Conservation (phyloP, 2,329 filamentous ascomycete genomes). For the Sphaerostilbella broomeana region DNA sequence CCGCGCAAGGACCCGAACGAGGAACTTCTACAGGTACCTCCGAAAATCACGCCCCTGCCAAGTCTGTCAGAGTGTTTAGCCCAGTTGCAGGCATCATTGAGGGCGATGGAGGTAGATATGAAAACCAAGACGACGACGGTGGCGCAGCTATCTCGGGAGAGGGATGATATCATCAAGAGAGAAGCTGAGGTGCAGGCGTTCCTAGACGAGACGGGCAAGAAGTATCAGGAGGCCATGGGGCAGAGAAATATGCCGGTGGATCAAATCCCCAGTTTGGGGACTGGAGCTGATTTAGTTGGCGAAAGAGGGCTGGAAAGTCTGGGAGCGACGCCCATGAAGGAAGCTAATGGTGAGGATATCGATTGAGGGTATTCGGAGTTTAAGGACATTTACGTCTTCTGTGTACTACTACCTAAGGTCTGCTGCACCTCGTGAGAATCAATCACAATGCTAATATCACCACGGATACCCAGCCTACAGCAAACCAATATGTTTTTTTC, state of each 20-base stretch:
- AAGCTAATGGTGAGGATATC: constrained; percentile 14
- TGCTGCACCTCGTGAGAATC: too few relatives aligned
- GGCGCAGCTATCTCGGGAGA: constrained; percentile 61
- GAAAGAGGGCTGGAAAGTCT: constrained; percentile 32
- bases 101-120: constrained; percentile 57
- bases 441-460: too few relatives aligned
- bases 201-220: constrained; percentile 72
- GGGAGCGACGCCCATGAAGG: constrained; percentile 24
- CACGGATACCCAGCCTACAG: too few relatives aligned
- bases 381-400: too few relatives aligned
- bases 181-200: constrained; percentile 76
- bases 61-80: constrained; percentile 62
- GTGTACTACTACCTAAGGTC: too few relatives aligned
- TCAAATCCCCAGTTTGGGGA: constrained; percentile 16
- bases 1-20: constrained; percentile 28
- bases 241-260: constrained; percentile 11
- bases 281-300: constrained; percentile 20
- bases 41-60: constrained; percentile 72
- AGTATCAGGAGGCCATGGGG: constrained; percentile 42
- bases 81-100: constrained; percentile 54
- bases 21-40: constrained; percentile 50
- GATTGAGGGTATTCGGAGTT: too few relatives aligned
- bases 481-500: too few relatives aligned
- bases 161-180: constrained; percentile 57
- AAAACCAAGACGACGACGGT: constrained; percentile 55